Evolutionary conservation across 1,139 yeast genomes (phyloP), one percentile per base, ranked within the genome.

Genomic region (Torulaspora globosa): DNA sequence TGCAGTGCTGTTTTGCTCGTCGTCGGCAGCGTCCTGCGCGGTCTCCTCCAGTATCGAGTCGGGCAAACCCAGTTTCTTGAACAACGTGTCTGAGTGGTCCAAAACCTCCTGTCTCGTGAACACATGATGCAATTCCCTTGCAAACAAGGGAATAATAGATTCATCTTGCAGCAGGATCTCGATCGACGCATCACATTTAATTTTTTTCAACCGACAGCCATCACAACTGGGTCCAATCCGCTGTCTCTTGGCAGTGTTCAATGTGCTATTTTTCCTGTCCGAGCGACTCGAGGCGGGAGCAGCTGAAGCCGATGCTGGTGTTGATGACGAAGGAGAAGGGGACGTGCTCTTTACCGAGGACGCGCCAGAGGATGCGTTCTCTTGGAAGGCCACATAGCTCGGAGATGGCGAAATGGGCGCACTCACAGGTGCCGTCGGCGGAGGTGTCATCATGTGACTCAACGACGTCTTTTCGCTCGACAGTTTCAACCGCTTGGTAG

Each of bases 221-320:
- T 84, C 90, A 65, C 92, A 84, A 40, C 85, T 79, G 8, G 90
- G 90, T 0, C 92, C 90, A 18, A 78, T 70, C 50, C 92, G 69
- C 64, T 84, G 90, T 54, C 84, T 64, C 74, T 73, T 61, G 27
- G 53, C 38, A 2, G 35, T 12, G 33, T 37, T 32, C 33, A 41
- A 24, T 19, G 39, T 19, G 4, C 9, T 24, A 23, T 30, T 38
- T 11, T 31, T n/a, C n/a, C 21, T 30, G 23, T 30, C 35, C 36
- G 36, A 26, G 27, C 27, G 32, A 16, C 26, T 35, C 24, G 29
- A 23, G 9, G 5, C 19, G 2, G 37, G 39, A 26, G 16, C 24
- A 4, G 29, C n/a, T 2, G 29, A 26, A 9, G 27, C 9, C 29
- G 29, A 4, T 11, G 8, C 6, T 8, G 29, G 8, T 23, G 24